Conservation (phyloP, 177 flowering plant species). For the Tripterygium wilfordii region DNA sequence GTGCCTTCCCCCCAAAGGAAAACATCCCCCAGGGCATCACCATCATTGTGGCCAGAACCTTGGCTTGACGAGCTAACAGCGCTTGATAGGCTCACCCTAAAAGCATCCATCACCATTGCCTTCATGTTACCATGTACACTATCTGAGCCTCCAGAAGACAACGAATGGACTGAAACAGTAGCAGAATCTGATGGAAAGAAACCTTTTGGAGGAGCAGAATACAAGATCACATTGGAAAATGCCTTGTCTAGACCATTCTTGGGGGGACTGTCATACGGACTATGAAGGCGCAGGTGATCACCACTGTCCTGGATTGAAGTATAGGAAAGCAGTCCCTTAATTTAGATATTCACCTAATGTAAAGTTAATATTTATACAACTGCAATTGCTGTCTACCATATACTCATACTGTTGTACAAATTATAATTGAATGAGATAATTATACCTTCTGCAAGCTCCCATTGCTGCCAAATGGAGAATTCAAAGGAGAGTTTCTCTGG, state of each 20-base stretch:
- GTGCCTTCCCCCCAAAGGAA: constrained; percentile 95
- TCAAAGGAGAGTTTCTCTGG: constrained; percentile 83
- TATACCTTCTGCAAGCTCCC: constrained; percentile 80
- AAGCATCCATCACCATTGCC: constrained; percentile 68
- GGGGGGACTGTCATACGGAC: constrained; percentile 88
- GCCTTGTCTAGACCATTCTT: constrained; percentile 72
- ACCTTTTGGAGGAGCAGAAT: constrained; percentile 79
- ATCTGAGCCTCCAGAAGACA: constrained; percentile 89
- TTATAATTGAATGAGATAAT: constrained; percentile 4
- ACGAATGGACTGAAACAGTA: constrained; percentile 68
- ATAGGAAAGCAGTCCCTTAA: constrained; percentile 2
- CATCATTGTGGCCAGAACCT: constrained; percentile 98
- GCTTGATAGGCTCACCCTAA: constrained; percentile 92
- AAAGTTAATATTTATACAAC: too few relatives aligned
- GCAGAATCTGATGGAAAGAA: constrained; percentile 83
- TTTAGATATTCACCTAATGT: too few relatives aligned
- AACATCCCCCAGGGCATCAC: constrained; percentile 97
- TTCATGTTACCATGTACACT: constrained; percentile 70
- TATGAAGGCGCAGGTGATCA: constrained; percentile 67
- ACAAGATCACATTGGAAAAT: constrained; percentile 65
- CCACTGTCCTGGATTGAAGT: constrained; percentile 57
- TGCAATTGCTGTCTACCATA: too few relatives aligned
- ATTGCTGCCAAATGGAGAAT: constrained; percentile 83
- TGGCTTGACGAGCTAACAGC: too few relatives aligned
- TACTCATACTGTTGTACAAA: neutral